Evolutionary conservation across 2,329 filamentous ascomycete genomes (phyloP).

Genomic region (Cladosporium cucumerinum): DNA sequence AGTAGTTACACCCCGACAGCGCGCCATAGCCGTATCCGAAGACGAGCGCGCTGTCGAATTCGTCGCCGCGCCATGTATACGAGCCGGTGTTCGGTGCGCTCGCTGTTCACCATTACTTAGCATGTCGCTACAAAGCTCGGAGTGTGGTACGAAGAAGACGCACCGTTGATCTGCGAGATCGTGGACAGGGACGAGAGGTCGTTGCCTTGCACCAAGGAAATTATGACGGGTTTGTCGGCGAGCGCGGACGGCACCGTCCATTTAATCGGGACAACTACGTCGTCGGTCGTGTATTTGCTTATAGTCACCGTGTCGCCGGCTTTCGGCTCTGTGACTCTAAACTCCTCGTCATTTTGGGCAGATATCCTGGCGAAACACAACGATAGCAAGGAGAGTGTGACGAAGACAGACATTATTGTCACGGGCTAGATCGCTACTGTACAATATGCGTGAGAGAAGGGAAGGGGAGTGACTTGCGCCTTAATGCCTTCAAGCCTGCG

Average conservation of each 20-base stretch:
- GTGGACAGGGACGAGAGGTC: neutral
- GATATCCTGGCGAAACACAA: neutral
- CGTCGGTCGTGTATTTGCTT: neutral
- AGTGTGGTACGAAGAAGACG: neutral
- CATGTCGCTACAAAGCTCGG: neutral
- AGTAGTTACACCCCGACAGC: constrained; percentile 18
- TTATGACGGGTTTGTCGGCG: constrained; percentile 3
- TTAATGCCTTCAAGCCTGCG: neutral
- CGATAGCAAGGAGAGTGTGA: neutral
- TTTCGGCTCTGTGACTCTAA: neutral
- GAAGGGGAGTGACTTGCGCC: neutral
- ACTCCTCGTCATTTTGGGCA: neutral
- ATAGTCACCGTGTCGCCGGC: constrained; percentile 10
- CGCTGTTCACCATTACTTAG: neutral
- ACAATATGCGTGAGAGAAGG: neutral
- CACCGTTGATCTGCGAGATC: constrained; percentile 1
- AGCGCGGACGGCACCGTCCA: constrained; percentile 6
- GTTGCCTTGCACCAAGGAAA: constrained; percentile 6
- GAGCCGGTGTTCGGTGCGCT: constrained; percentile 10
- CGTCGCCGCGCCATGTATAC: constrained; percentile 11
- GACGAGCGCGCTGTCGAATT: constrained; percentile 6
- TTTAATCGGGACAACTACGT: neutral
- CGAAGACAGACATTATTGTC: neutral
- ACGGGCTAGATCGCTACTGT: neutral
- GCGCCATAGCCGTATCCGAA: constrained; percentile 3